Evolutionary conservation across 2,329 filamentous ascomycete species (phyloP).

Genomic region (Clarireedia sp.): DNA sequence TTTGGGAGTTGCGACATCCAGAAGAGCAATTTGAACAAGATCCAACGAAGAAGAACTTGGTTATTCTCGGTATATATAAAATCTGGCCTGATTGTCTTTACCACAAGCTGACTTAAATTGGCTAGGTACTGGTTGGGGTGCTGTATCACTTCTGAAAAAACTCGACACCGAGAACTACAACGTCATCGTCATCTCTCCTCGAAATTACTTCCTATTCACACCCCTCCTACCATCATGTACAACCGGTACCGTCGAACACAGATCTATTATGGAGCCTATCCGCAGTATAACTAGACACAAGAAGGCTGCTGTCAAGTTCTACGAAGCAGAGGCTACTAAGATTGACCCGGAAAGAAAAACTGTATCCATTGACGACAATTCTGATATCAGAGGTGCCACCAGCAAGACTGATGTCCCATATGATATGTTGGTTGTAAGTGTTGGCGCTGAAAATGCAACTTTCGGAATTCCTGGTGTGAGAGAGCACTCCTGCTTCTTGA

Average conservation of each 20-base stretch:
- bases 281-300: slow-evolving; percentile 94
- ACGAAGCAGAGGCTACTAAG: slow-evolving; percentile 94
- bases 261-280: slow-evolving; percentile 99
- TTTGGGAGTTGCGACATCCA: slow-evolving; percentile 78
- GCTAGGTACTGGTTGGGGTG: slow-evolving; percentile 89
- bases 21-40: slow-evolving; percentile 71
- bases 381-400: slow-evolving; percentile 79
- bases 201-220: slow-evolving; percentile 99
- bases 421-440: slow-evolving; percentile 95
- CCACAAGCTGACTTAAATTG: slow-evolving; percentile 11
- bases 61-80: slow-evolving; percentile 68
- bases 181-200: slow-evolving; percentile 91
- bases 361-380: slow-evolving; percentile 84
- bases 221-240: slow-evolving; percentile 95
- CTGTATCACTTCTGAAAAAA: slow-evolving; percentile 94
- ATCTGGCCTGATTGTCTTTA: neutral
- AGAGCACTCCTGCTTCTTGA: slow-evolving; percentile 95
- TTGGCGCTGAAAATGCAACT: slow-evolving; percentile 96
- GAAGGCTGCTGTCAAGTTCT: slow-evolving; percentile 88
- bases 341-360: slow-evolving; percentile 89
- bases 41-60: slow-evolving; percentile 90
- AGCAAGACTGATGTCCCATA: slow-evolving; percentile 85
- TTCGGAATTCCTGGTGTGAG: slow-evolving; percentile 95
- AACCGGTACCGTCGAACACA: slow-evolving; percentile 94
- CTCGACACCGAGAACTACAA: slow-evolving; percentile 99